phyloP scores from a whole-genome alignment of 345 rosid genomes.

The Gynandropsis gynandra region DNA sequence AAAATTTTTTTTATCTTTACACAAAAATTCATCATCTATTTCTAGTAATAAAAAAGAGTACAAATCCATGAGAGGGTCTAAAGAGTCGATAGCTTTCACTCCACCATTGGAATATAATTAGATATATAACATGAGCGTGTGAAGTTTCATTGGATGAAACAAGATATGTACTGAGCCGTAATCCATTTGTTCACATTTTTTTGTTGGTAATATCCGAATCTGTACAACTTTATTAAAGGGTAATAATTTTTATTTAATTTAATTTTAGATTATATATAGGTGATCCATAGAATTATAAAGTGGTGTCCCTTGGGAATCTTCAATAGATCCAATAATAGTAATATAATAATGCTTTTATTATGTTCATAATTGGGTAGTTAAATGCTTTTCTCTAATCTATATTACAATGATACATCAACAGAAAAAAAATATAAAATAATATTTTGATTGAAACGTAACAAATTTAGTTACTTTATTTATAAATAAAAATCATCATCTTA shows the following conservation, averaged over 20 bases:
- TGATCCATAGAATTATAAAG: constrained; percentile 6
- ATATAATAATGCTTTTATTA: constrained; percentile 4
- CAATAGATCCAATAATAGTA: constrained; percentile 14
- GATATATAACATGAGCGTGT: neutral
- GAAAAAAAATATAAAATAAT: no score
- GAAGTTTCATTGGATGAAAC: constrained; percentile 13
- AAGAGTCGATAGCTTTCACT: no score
- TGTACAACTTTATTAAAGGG: neutral
- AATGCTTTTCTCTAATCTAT: neutral
- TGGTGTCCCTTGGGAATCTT: constrained; percentile 21
- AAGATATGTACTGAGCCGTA: constrained; percentile 19
- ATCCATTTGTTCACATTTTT: constrained; percentile 2
- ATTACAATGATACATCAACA: no score
- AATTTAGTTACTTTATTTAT: no score
- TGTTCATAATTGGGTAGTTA: constrained; percentile 6
- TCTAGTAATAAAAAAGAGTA: no score
- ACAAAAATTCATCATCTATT: no score
- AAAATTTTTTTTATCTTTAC: no score
- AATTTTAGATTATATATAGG: neutral
- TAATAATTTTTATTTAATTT: constrained; percentile 1
- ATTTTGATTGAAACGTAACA: no score
- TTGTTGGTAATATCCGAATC: no score
- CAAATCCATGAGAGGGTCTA: no score
- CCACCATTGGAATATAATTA: no score
- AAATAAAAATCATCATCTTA: no score